Evolutionary conservation across 2,329 filamentous ascomycete species (phyloP).

Genomic region (Neofusicoccum kwambonambiense): DNA sequence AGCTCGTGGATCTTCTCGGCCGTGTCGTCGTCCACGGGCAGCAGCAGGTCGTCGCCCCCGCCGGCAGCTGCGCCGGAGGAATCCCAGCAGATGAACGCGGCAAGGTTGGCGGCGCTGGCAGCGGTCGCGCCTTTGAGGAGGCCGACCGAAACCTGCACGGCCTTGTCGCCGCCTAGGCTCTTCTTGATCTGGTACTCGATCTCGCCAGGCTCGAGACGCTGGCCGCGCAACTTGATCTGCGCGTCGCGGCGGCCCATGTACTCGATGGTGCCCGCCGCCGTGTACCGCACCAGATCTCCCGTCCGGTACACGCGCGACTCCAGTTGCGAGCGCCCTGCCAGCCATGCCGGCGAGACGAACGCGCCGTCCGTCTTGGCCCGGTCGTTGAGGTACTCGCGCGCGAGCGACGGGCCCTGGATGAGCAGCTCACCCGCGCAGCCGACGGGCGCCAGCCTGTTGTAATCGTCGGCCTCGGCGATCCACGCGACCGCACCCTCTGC

Average conservation of each 20-base stretch:
- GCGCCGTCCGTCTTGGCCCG: conserved; percentile 23
- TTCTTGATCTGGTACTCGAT: conserved; percentile 44
- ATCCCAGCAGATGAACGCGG: neutral
- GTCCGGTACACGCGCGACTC: conserved; percentile 32
- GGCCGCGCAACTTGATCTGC: conserved; percentile 43
- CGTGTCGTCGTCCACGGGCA: neutral
- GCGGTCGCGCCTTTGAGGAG: neutral
- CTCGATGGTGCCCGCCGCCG: conserved; percentile 33
- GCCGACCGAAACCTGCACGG: neutral
- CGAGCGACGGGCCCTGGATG: conserved; percentile 57
- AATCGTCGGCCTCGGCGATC: conserved; percentile 34
- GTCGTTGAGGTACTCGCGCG: conserved; percentile 33
- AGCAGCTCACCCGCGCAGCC: conserved; percentile 51
- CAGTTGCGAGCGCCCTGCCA: conserved; percentile 14
- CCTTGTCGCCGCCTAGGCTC: neutral
- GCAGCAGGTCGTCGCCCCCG: neutral
- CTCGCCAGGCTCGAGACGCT: conserved; percentile 47
- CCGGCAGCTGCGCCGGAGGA: neutral
- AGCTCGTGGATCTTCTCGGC: neutral
- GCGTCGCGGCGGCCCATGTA: conserved; percentile 36
- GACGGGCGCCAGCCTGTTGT: conserved; percentile 33
- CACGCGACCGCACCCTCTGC: conserved; percentile 19
- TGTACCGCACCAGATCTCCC: conserved; percentile 35
- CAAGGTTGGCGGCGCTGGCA: neutral
- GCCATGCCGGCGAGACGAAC: conserved; percentile 33